Conservation (phyloP, 2,329 filamentous ascomycete species). For the Nemania sp. region DNA sequence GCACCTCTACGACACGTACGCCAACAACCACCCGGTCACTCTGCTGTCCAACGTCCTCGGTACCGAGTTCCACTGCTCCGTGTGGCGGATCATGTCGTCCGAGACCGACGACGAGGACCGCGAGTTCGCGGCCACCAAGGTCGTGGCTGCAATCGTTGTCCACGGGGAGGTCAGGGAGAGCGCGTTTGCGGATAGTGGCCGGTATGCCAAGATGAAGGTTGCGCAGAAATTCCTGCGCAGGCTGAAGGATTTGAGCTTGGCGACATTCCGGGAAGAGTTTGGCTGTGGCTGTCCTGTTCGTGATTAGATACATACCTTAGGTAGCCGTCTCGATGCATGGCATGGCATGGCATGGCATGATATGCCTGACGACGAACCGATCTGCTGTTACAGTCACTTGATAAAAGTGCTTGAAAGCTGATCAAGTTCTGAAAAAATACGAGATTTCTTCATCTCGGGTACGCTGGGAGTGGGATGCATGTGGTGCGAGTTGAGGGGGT, state of each 20-base stretch:
- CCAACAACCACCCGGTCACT: constrained; percentile 83
- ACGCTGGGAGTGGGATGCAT: too few species aligned
- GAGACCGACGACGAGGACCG: constrained; percentile 50
- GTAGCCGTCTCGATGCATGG: constrained; percentile 22
- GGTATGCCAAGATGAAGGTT: constrained; percentile 74
- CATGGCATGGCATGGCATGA: too few species aligned
- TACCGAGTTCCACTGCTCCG: constrained; percentile 65
- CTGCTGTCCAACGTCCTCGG: constrained; percentile 68
- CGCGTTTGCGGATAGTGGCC: constrained; percentile 63
- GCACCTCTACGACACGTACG: constrained; percentile 83
- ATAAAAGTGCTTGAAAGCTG: neutral
- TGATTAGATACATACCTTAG: too few species aligned
- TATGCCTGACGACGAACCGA: constrained; percentile 8
- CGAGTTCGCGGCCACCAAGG: constrained; percentile 51
- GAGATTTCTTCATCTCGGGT: too few species aligned
- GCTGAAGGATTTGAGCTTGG: constrained; percentile 50
- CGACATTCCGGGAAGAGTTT: constrained; percentile 64
- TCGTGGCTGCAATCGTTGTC: constrained; percentile 75
- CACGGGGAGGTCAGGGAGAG: constrained; percentile 72
- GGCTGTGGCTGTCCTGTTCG: constrained; percentile 63
- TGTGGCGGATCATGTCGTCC: constrained; percentile 58
- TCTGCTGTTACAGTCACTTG: neutral
- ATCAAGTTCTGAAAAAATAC: too few species aligned
- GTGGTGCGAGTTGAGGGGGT: too few species aligned
- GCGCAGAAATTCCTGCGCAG: constrained; percentile 61